Percentiles rank a stretch among this genome's conserved stretches.
Conservation (phyloP, 1,139 yeast species). For the Debaryomyces udenii region DNA sequence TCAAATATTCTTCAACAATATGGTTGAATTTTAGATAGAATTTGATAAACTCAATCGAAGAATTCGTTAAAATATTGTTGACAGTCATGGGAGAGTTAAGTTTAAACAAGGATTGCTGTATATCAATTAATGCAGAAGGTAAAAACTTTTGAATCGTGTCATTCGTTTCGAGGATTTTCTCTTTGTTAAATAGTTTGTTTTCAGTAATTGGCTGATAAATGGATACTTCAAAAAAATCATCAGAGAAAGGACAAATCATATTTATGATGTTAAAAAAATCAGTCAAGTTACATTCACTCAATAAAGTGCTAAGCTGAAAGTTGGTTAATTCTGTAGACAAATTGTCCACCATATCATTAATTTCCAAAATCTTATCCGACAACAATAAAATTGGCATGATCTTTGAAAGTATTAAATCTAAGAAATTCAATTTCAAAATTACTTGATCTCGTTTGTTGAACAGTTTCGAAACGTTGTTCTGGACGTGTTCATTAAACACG, state of each 20-base stretch:
- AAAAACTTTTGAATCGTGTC: slow-evolving; percentile 49
- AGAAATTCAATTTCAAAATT: slow-evolving; percentile 58
- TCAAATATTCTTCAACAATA: slow-evolving; percentile 45
- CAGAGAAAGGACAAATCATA: slow-evolving; percentile 69
- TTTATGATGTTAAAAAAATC: slow-evolving; percentile 64
- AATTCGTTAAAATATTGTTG: slow-evolving; percentile 52
- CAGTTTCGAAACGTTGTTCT: slow-evolving; percentile 21
- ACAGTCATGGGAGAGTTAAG: slow-evolving; percentile 66
- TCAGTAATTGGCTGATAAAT: slow-evolving; percentile 67
- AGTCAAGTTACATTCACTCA: slow-evolving; percentile 53
- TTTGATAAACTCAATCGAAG: slow-evolving; percentile 51
- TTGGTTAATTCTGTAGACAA: slow-evolving; percentile 40
- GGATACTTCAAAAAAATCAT: slow-evolving; percentile 55
- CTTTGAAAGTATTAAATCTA: slow-evolving; percentile 61
- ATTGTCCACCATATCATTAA: slow-evolving; percentile 38
- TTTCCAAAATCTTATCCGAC: slow-evolving; percentile 40
- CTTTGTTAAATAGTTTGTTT: slow-evolving; percentile 58
- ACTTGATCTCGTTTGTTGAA: slow-evolving; percentile 36
- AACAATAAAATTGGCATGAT: slow-evolving; percentile 49
- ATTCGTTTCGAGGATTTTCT: slow-evolving; percentile 45
- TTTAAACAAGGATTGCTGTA: slow-evolving; percentile 58
- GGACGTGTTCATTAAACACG: slow-evolving; percentile 41
- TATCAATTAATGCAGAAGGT: slow-evolving; percentile 65
- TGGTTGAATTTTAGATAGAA: slow-evolving; percentile 54
- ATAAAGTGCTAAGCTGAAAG: slow-evolving; percentile 45